Evolutionary conservation across 176 grass and related monocot species (phyloP).

Genomic region (Triticum aestivum): IWGSC_CS_RefSeq_v2.1 NC_057795.1:11079505-11080004

Average conservation of each 20-base stretch:
- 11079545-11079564: too few species aligned
- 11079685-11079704: too few species aligned
- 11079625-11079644: too few species aligned
- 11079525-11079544: too few species aligned
- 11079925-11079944: slow-evolving; percentile 1
- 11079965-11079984: slow-evolving; percentile 38
- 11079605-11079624: too few species aligned
- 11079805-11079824: slow-evolving; percentile 21
- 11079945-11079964: slow-evolving; percentile 5
- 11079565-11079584: too few species aligned
- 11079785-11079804: background rate
- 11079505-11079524: background rate
- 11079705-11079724: too few species aligned
- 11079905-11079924: slow-evolving; percentile 4
- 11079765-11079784: background rate
- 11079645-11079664: too few species aligned
- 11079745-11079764: too few species aligned
- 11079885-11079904: background rate
- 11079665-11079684: too few species aligned
- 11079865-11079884: slow-evolving; percentile 46
- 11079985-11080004: background rate
- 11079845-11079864: slow-evolving; percentile 50
- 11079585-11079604: too few species aligned
- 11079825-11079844: slow-evolving; percentile 11
- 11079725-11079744: too few species aligned